Base-by-base conservation (phyloP, 768 basidiomycete species). In the Phylloporus sp. region DNA sequence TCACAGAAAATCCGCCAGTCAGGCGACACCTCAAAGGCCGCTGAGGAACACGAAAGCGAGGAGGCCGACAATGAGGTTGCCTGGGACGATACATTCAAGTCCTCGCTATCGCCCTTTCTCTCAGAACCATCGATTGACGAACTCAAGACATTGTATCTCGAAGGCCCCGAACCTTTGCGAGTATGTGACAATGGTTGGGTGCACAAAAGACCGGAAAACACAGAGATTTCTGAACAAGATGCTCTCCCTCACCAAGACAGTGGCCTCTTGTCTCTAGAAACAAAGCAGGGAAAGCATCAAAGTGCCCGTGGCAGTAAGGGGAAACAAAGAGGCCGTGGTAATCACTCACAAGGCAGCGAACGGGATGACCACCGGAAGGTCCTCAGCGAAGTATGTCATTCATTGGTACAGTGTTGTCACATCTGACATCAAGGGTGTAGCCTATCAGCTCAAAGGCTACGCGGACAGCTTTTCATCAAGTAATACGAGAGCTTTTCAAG, bases 391-490 rank as follows among this genome's bases (percentile, higher is more conserved):
- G 92, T 94, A 56, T 57, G 84, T 78, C 32, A 61, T 57, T 34
- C 56, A 41, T 24, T 37, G 28, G 54, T 54, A 44, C 21, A 26
- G 32, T 40, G 46, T 50, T 32, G 18, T 48, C 32, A 21, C 13
- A 38, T 50, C 55, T 63, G 41, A 54, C 44, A 48, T 48, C 24
- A 11, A 27, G 9, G 14, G 22, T 42, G 26, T 64, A 96, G 92
- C 84, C 89, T 9, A 94, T 99, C 38, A 62, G 73, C 20, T 84
- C 82, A 7, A 98, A 98, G 67, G 75, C 78, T 28, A 80, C 77
- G 6, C 80, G 96, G 22, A 90, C 90, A 3, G 79, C 79, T 3
- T 76, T 97, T 50, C 96, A 99, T 63, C 76, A 87, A 65, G 68
- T 73, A 13, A 72, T 99, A 39, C 80, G 96, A 48, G 80, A 84